Conservation (phyloP, 345 rosid species). For the Murraya paniculata region DNA sequence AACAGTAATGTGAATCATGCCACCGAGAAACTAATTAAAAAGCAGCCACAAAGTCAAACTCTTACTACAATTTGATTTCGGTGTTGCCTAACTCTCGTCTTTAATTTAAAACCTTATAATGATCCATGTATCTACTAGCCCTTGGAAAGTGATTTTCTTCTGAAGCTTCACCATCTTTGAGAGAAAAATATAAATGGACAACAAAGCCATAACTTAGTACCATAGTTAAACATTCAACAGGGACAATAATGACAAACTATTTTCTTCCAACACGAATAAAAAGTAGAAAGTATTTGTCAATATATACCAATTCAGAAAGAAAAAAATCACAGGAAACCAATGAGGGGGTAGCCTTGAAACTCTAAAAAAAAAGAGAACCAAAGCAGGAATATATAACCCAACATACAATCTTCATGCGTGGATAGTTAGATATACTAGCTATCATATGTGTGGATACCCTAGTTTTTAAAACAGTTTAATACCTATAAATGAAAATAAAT, state of each 20-base stretch:
- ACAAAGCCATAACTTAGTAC: not conserved
- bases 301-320: not conserved
- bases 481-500: not conserved
- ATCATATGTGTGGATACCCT: slow-evolving; percentile 11
- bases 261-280: slow-evolving; percentile 8
- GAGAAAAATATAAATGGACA: not conserved
- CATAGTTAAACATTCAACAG: not conserved
- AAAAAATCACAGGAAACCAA: slow-evolving; percentile 7
- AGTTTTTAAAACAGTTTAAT: slow-evolving; percentile 17
- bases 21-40: not conserved
- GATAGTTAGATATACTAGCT: not conserved
- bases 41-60: not conserved
- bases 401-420: not conserved
- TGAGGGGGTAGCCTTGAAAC: slow-evolving; percentile 11
- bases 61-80: not conserved
- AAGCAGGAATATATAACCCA: slow-evolving; percentile 11
- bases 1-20: not conserved
- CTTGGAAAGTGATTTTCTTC: not conserved
- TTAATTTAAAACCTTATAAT: not conserved
- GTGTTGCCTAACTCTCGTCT: not conserved
- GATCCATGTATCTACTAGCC: not conserved
- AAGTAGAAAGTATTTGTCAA: not conserved
- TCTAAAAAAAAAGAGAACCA: slow-evolving; percentile 22
- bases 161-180: not conserved
- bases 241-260: slow-evolving; percentile 2